Base-by-base conservation (phyloP, 129 eudicot species). In the Silybum marianum region DNA sequence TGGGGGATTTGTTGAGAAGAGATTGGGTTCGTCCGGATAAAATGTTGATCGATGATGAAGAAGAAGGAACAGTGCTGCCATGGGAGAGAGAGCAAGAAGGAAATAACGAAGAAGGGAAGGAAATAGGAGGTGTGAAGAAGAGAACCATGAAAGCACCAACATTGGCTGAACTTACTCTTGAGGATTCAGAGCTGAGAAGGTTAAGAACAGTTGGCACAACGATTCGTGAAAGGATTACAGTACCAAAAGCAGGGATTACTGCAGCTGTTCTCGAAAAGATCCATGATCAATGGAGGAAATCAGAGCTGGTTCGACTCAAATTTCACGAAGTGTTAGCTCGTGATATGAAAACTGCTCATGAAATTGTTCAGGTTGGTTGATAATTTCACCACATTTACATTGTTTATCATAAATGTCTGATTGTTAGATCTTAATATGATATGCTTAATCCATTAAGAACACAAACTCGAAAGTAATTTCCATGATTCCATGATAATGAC, bases 261-360 rank as follows among this genome's bases (percentile, higher is more conserved):
- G 88, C 78, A 1, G 75, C 85, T 0, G 97, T 95, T 73, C 82
- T 92, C 34, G 94, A 95, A 78, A 90, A 90, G 85, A 90, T 95
- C 73, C 97, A 95, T 84, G 94, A 92, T 34, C 87, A 89, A 39
- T 95, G 99, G 99, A 86, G 97, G 90, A 92, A 84, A 44, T 88
- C 82, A 25, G 99, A 95, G 85, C 77, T 95, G 69, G 99, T 95
- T 71, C 87, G 99, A 81, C 84, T 95, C 74, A 95, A 90, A 84
- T 95, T 95, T 84, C 99, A 95, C 16, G 99, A 95, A 77, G 88
- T 79, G 11, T 84, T 95, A 83, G 97, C 99, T 0, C 87, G 88
- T 70, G 99, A 95, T 82, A 95, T 95, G 99, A 95, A 82, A 85
- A 95, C 97, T 58, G 99, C 97, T 6, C 99, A 95, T 82, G 90